Conservation (phyloP, 345 rosid genomes). For the Salix caprea region DNA sequence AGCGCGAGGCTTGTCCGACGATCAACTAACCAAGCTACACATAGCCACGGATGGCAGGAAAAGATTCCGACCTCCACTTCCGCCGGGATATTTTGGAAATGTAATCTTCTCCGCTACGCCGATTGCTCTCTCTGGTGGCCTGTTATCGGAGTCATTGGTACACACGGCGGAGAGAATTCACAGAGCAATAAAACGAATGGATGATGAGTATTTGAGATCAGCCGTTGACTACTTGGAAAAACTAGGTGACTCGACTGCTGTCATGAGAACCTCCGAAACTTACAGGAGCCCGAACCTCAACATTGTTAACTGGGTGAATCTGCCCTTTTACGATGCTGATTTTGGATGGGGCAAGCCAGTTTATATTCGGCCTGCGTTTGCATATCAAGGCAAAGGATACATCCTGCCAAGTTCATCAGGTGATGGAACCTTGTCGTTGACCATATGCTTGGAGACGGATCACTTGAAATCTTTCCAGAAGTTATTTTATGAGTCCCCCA, state of each 20-base stretch:
- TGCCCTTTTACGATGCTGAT: slow-evolving; percentile 12
- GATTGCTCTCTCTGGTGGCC: background rate
- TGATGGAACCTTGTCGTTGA: background rate
- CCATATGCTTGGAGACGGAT: slow-evolving; percentile 14
- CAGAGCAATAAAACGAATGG: slow-evolving; percentile 2
- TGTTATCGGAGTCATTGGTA: background rate
- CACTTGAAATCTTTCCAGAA: slow-evolving; percentile 15
- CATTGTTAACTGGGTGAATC: background rate
- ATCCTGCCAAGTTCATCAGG: background rate
- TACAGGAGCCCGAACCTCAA: background rate
- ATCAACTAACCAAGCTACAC: slow-evolving; percentile 4
- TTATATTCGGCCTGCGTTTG: background rate
- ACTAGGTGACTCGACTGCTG: background rate
- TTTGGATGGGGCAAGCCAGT: slow-evolving; percentile 10
- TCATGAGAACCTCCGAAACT: background rate
- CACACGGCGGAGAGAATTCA: background rate
- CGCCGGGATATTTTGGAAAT: slow-evolving; percentile 4
- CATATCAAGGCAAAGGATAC: background rate
- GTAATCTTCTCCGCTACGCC: background rate
- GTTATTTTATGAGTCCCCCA: background rate
- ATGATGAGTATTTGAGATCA: slow-evolving; percentile 17
- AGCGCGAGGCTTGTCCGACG: slow-evolving; percentile 1
- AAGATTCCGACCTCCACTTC: slow-evolving; percentile 5
- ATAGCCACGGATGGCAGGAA: background rate
- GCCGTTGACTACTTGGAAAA: slow-evolving; percentile 12